These are phyloP conservation scores for Murraya paniculata DNA, from an alignment of 345 rosid species.

Conservation along the genomic window DNA sequence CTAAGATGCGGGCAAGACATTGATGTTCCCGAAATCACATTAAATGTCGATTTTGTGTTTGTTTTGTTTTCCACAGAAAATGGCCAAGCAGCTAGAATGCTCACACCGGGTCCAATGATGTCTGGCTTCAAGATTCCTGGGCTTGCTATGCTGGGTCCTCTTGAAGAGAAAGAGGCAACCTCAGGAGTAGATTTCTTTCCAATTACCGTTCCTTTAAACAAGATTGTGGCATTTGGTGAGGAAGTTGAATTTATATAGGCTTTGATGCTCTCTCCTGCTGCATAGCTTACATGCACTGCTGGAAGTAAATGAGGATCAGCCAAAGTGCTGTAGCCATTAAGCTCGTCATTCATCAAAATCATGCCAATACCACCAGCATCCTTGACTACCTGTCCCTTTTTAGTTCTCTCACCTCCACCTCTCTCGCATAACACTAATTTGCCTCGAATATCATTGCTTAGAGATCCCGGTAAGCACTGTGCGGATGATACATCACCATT, in stretches of 20 bases:
- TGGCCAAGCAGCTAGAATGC: slow-evolving; percentile 50
- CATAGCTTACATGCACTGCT: slow-evolving; percentile 34
- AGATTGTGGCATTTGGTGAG: slow-evolving; percentile 34
- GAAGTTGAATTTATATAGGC: slow-evolving; percentile 33
- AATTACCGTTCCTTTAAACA: slow-evolving; percentile 34
- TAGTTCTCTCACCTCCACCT: slow-evolving; percentile 29
- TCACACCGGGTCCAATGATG: slow-evolving; percentile 46
- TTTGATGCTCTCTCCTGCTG: slow-evolving; percentile 29
- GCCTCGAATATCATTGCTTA: slow-evolving; percentile 31
- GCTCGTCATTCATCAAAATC: slow-evolving; percentile 37
- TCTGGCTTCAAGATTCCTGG: slow-evolving; percentile 43
- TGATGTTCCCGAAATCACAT: slow-evolving; percentile 49
- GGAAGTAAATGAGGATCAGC: slow-evolving; percentile 52
- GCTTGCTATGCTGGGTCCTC: slow-evolving; percentile 36
- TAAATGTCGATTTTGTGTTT: slow-evolving; percentile 33
- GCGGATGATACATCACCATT: slow-evolving; percentile 22
- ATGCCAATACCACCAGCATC: slow-evolving; percentile 45
- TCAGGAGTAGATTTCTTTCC: slow-evolving; percentile 39
- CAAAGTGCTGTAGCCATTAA: slow-evolving; percentile 27
- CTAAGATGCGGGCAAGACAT: slow-evolving; percentile 63
- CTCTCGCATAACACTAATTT: slow-evolving; percentile 46
- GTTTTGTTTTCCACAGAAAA: slow-evolving; percentile 32
- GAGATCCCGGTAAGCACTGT: slow-evolving; percentile 27
- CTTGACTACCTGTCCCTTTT: slow-evolving; percentile 42
- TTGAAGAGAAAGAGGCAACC: slow-evolving; percentile 44